Evolutionary conservation across 768 basidiomycete genomes (phyloP).

Genomic region (Termitomyces eurrhizus): DNA sequence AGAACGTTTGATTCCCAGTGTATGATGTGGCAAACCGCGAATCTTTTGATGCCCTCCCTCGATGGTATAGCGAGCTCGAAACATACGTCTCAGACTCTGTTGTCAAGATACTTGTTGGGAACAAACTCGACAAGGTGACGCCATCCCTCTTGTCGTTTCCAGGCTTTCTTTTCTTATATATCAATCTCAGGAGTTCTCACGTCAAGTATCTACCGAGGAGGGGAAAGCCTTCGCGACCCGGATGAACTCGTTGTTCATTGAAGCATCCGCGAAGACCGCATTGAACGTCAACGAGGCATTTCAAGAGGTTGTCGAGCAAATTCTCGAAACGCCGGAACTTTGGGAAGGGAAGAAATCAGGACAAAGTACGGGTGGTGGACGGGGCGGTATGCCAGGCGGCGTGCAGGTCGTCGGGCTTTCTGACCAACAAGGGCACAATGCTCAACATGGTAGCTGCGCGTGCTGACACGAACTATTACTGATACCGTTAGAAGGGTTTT

Average conservation of each 20-base stretch:
- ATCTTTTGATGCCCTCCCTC: conserved; percentile 90
- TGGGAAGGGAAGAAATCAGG: conserved; percentile 45
- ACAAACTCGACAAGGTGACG: conserved; percentile 87
- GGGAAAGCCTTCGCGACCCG: conserved; percentile 76
- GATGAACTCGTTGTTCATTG: conserved; percentile 84
- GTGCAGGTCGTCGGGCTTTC: conserved; percentile 40
- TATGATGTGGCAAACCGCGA: conserved; percentile 94
- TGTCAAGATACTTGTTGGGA: conserved; percentile 92
- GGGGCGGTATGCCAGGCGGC: conserved; percentile 47
- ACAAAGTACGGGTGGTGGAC: conserved; percentile 34
- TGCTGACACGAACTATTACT: conserved; percentile 19
- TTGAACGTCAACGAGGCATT: conserved; percentile 75
- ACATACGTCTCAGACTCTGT: conserved; percentile 85
- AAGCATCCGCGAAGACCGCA: conserved; percentile 91
- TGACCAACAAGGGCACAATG: conserved; percentile 17
- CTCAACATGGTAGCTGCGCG: conserved; percentile 23
- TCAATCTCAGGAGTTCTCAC: conserved; percentile 70
- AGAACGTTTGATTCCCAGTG: conserved; percentile 41
- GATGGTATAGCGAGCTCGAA: conserved; percentile 92
- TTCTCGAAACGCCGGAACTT: conserved; percentile 78
- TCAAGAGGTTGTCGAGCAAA: conserved; percentile 72
- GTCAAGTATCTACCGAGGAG: conserved; percentile 79
- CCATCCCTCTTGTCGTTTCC: not conserved
- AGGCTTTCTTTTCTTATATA: not conserved
- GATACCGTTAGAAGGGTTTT: not conserved